These are phyloP conservation scores for Saturnispora zaruensis DNA, from an alignment of 805 yeast genomes.

Conservation along the genomic window DNA sequence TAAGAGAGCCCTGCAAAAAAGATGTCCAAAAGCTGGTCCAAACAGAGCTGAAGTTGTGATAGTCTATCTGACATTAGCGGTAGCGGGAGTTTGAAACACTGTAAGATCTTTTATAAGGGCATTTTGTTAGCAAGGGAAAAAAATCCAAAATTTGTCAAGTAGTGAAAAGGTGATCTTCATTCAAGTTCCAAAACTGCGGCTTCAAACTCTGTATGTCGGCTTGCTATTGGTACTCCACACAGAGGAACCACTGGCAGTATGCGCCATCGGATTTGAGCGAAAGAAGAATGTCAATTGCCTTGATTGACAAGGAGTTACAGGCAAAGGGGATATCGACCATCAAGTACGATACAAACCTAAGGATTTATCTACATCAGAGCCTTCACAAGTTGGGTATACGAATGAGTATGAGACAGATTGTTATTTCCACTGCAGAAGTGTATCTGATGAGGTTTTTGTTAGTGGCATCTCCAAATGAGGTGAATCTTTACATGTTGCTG, in stretches of 20 bases:
- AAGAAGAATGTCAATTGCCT: slow-evolving; percentile 16
- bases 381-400: slow-evolving; percentile 72
- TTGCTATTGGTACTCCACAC: slow-evolving; percentile 82
- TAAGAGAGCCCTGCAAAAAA: slow-evolving; percentile 71
- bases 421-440: slow-evolving; percentile 82
- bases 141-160: not conserved
- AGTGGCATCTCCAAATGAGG: slow-evolving; percentile 64
- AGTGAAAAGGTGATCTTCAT: not conserved
- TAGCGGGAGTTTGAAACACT: too few species aligned
- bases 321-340: slow-evolving; percentile 1
- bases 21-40: slow-evolving; percentile 76
- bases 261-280: slow-evolving; percentile 46
- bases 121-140: not conserved
- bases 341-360: slow-evolving; percentile 48
- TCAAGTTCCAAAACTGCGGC: not conserved
- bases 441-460: slow-evolving; percentile 73
- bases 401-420: slow-evolving; percentile 70
- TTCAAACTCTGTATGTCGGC: slow-evolving; percentile 53
- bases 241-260: slow-evolving; percentile 73
- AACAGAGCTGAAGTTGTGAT: slow-evolving; percentile 81
- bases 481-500: slow-evolving; percentile 71
- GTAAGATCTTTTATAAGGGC: too few species aligned
- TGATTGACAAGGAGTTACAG: slow-evolving; percentile 16
- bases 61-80: slow-evolving; percentile 70
- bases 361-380: slow-evolving; percentile 72